Evolutionary conservation across 129 eudicot species (phyloP).

Genomic region (Flaveria robusta): DNA sequence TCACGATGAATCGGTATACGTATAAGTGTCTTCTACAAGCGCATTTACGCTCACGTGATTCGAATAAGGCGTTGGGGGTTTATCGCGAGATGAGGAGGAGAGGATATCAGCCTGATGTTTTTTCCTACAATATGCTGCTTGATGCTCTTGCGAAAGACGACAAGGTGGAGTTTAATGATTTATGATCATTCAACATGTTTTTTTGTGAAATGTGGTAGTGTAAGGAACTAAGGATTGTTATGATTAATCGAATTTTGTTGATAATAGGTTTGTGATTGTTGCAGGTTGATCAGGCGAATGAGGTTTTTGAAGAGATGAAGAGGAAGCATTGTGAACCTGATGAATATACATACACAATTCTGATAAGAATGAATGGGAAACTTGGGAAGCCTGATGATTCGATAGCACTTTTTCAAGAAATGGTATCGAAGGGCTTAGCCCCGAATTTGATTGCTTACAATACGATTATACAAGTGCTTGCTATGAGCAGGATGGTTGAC

Average conservation of each 20-base stretch:
- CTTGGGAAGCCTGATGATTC: slow-evolving; percentile 60
- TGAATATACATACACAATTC: slow-evolving; percentile 83
- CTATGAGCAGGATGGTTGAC: slow-evolving; percentile 66
- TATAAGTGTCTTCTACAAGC: slow-evolving; percentile 84
- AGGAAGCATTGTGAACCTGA: slow-evolving; percentile 80
- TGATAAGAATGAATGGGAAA: slow-evolving; percentile 76
- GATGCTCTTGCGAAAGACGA: slow-evolving; percentile 84
- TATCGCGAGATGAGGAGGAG: slow-evolving; percentile 56
- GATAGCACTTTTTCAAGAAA: slow-evolving; percentile 65
- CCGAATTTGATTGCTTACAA: slow-evolving; percentile 81
- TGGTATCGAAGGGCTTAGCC: slow-evolving; percentile 59
- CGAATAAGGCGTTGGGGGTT: slow-evolving; percentile 48
- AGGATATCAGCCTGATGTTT: slow-evolving; percentile 61
- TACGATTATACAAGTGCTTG: slow-evolving; percentile 75
- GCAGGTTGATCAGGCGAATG: slow-evolving; percentile 5
- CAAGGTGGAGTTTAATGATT: slow-evolving; percentile 62
- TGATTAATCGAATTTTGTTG: not conserved
- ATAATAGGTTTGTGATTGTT: not conserved
- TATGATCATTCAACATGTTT: not conserved
- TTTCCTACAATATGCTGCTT: slow-evolving; percentile 74
- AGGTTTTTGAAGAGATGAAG: slow-evolving; percentile 83
- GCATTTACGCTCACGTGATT: slow-evolving; percentile 54
- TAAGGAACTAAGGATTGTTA: no score
- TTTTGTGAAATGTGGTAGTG: no score
- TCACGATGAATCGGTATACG: slow-evolving; percentile 66